Base-by-base conservation (phyloP, 441 rosid species). In the Metrosideros polymorpha region DNA sequence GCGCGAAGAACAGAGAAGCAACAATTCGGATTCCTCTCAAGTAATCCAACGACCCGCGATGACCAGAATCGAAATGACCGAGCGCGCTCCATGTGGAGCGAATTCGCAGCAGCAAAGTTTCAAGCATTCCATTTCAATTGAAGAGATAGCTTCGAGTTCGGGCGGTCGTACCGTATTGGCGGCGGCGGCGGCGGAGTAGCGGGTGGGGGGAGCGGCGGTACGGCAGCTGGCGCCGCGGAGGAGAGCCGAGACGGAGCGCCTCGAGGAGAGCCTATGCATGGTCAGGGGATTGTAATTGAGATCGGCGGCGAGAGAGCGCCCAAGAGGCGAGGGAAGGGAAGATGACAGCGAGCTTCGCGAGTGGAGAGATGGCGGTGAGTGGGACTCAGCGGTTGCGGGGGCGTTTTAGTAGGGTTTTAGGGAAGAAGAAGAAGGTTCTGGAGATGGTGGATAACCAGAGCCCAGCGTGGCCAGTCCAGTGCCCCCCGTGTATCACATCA, bases 391-490 rank as follows among this genome's bases (percentile, higher is more conserved):
- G n/a, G 52, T 14, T 39, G 17, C 4, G 24, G 39, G 22, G 25
- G 93, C 92, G 91, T 84, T 93, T 89, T 88, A 87, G 94, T 87
- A 92, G 98, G 98, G 98, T 93, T 94, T 93, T 85, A 32, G 61
- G 86, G 86, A 43, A 32, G 84, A 87, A 86, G 32, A 56, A 82
- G 87, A 96, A 94, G 94, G 87, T 95, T 96, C 97, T 92, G 91
- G 98, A 96, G 84, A 88, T 50, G 79, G 47, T 3, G 5, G 17
- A n/a, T 8, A 71, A 19, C 47, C 79, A 1, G 47, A 22, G 15
- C 79, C 3, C 8, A 39, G 79, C 79, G n/a, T 2, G 47, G 47
- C 47, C 15, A 2, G 8, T n/a, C n/a, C 35, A 29, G 27, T 19
- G 14, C 27, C 24, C 43, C 45, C 27, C 45, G 6, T n/a, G 63